These are phyloP conservation scores for Penstemon davidsonii DNA, from an alignment of 257 asterid genomes.

Conservation along the genomic window DNA sequence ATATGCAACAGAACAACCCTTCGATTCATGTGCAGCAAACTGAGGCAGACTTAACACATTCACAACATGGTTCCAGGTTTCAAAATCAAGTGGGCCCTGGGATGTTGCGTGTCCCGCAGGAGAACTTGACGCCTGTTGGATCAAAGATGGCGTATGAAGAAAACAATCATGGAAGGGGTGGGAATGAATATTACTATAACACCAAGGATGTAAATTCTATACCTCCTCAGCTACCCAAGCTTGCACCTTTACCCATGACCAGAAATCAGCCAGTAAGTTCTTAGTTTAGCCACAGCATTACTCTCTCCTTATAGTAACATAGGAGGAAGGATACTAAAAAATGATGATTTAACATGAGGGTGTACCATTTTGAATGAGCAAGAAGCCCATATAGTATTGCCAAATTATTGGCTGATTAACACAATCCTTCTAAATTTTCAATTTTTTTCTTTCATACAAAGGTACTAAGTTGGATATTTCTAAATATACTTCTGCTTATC, in stretches of 20 bases:
- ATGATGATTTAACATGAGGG: not conserved
- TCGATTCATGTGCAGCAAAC: slow-evolving; percentile 44
- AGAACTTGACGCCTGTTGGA: slow-evolving; percentile 53
- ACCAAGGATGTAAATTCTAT: slow-evolving; percentile 48
- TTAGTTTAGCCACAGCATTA: slow-evolving; percentile 10
- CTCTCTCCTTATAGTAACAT: not conserved
- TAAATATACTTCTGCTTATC: slow-evolving; percentile 29
- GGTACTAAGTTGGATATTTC: slow-evolving; percentile 19
- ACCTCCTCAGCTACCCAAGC: slow-evolving; percentile 75
- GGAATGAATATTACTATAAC: slow-evolving; percentile 53
- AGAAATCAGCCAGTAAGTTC: slow-evolving; percentile 72
- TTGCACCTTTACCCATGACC: slow-evolving; percentile 71
- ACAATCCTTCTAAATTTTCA: slow-evolving; percentile 9
- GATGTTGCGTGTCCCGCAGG: slow-evolving; percentile 58
- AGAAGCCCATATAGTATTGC: not conserved
- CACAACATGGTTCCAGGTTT: slow-evolving; percentile 53
- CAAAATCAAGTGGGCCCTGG: slow-evolving; percentile 66
- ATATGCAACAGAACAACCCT: slow-evolving; percentile 53
- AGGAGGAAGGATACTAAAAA: slow-evolving; percentile 12
- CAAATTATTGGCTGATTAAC: slow-evolving; percentile 3
- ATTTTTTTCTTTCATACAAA: slow-evolving; percentile 1
- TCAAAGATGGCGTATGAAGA: slow-evolving; percentile 63
- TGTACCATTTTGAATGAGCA: not conserved
- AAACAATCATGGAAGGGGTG: slow-evolving; percentile 59
- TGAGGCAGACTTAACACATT: slow-evolving; percentile 48